These are phyloP conservation scores for Hypomontagnella submonticulosa DNA, from an alignment of 495 filamentous ascomycete genomes.

Conservation along the genomic window DNA sequence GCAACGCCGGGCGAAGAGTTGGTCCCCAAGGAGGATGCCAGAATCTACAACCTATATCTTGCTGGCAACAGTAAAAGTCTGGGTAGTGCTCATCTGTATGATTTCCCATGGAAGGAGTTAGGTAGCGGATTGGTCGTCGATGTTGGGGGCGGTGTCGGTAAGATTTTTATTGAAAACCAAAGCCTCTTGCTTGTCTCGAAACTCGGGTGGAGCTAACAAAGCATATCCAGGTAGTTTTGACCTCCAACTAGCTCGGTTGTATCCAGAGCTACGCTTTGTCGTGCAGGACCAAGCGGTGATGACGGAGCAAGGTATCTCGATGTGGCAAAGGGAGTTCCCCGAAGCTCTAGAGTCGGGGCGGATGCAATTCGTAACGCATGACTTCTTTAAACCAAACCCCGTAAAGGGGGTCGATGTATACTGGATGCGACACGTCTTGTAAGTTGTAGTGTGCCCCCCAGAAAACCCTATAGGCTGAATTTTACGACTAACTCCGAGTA, in stretches of 20 bases:
- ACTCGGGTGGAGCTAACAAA: conserved; percentile 13
- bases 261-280: conserved; percentile 51
- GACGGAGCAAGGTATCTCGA: conserved; percentile 41
- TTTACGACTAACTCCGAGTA: conserved; percentile 23
- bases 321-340: conserved; percentile 47
- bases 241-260: conserved; percentile 46
- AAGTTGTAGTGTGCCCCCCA: neutral
- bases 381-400: conserved; percentile 57
- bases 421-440: conserved; percentile 56
- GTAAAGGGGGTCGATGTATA: conserved; percentile 55
- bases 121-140: conserved; percentile 53
- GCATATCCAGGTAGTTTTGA: conserved; percentile 47
- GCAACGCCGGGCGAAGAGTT: conserved; percentile 33
- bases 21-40: conserved; percentile 29
- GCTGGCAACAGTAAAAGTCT: conserved; percentile 49
- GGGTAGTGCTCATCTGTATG: conserved; percentile 48
- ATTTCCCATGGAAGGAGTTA: conserved; percentile 53
- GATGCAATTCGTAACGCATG: conserved; percentile 51
- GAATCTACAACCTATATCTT: conserved; percentile 40
- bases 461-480: neutral
- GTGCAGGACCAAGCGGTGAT: conserved; percentile 55
- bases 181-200: neutral
- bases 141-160: conserved; percentile 57
- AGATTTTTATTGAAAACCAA: conserved; percentile 7
- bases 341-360: conserved; percentile 45